phyloP scores from a whole-genome alignment of 352 stramenopile genomes.

The Globisporangium solare region DNA sequence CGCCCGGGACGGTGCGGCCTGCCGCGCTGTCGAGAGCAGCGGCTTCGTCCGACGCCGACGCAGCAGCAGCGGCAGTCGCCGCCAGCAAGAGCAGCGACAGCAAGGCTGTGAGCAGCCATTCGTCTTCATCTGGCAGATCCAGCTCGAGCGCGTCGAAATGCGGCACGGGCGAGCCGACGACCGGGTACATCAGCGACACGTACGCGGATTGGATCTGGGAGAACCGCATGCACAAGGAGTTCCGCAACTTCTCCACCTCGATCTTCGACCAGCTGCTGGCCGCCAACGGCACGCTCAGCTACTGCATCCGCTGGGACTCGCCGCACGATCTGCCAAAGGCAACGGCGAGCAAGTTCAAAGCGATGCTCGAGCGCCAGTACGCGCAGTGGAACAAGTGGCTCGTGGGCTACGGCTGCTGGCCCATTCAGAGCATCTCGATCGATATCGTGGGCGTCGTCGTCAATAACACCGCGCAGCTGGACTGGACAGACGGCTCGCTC shows the following conservation, averaged over 20 bases:
- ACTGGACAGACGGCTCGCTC: constrained; percentile 37
- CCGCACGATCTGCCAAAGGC: constrained; percentile 33
- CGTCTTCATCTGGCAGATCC: no score
- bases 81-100: no score
- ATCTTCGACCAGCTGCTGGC: constrained; percentile 44
- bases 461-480: constrained; percentile 30
- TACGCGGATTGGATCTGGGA: constrained; percentile 23
- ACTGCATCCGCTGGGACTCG: constrained; percentile 50
- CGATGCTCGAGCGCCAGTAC: constrained; percentile 37
- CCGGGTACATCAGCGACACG: constrained; percentile 19
- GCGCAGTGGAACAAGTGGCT: constrained; percentile 35
- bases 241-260: constrained; percentile 11
- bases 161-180: constrained; percentile 18
- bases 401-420: constrained; percentile 31
- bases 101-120: no score
- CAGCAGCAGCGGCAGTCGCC: no score
- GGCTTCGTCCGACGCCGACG: no score
- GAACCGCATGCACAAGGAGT: constrained; percentile 18
- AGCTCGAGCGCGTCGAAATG: constrained; percentile 5
- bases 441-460: constrained; percentile 39
- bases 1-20: no score
- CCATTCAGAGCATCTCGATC: constrained; percentile 27
- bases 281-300: constrained; percentile 34
- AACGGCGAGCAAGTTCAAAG: constrained; percentile 36
- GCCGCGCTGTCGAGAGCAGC: no score